Base-by-base conservation (phyloP, 257 asterid genomes). In the Capsicum baccatum region DNA sequence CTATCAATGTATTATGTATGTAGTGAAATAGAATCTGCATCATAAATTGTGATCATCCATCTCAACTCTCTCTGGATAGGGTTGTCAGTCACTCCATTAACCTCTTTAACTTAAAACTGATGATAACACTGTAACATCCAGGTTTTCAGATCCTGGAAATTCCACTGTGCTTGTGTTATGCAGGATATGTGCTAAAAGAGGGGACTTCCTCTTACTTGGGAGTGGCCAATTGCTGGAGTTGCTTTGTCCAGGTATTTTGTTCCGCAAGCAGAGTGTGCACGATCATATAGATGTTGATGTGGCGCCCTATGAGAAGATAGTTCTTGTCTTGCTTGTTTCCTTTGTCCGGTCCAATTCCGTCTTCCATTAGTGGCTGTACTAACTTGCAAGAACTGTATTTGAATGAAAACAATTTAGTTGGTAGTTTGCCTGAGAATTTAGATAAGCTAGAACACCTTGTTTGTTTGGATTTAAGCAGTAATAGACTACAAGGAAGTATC, bases 331-430 rank as follows among this genome's bases (percentile, higher is more conserved):
- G 33, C 16, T 4, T 76, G 81, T 52, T 76, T 76, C 81, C 63
- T 52, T 52, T 76, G 80, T 90, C 93, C 0, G 97, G 97, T 64
- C 84, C 81, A 33, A 90, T 95, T 59, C 98, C 99, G 69, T 86
- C 91, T 9, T 91, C 97, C 69, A 79, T 93, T 70, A 97, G 94
- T 39, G 92, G 91, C 83, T 94, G 94, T 84, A 91, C 87, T 83
- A 54, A 83, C 64, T 88, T 96, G 93, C 84, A 85, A 85, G 87
- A 74, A 0, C 91, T 94, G 84, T 85, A 52, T 87, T 63, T 96
- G 92, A 84, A 74, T 57, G 79, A 84, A 47, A 96, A 96, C 88
- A 81, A 19, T 50, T 71, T 96, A 35, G 87, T 76, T 35, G 97
- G 99, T 79, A 56, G 80, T 26, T 85, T 94, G 88, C 96, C 97